Percentiles rank a stretch among this genome's conserved stretches.
Evolutionary conservation across 176 grass and related monocot genomes (phyloP).

Genomic region (Poa pratensis): DNA sequence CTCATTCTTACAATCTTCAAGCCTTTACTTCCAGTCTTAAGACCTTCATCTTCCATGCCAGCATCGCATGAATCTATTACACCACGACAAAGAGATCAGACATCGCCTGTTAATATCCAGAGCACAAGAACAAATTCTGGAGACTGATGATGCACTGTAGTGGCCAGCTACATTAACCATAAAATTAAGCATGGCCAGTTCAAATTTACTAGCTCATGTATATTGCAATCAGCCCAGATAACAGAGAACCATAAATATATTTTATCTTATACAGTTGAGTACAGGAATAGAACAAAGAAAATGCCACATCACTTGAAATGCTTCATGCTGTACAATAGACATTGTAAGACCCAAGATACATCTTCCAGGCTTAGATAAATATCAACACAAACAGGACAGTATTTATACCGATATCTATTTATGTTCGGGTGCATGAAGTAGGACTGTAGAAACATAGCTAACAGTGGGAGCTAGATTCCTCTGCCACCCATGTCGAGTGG

Average conservation of each 20-base stretch:
- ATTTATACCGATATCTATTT: not conserved
- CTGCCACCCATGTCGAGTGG: slow-evolving; percentile 49
- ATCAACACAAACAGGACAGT: not conserved
- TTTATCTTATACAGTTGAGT: not conserved
- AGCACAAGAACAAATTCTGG: not conserved
- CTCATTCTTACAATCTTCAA: slow-evolving; percentile 3
- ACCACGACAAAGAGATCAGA: slow-evolving; percentile 10
- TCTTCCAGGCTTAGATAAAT: not conserved
- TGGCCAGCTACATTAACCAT: not conserved
- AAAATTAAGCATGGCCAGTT: not conserved
- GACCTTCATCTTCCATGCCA: not conserved
- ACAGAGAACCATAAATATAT: slow-evolving; percentile 9
- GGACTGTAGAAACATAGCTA: not conserved
- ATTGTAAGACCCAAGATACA: not conserved
- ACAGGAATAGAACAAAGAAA: not conserved
- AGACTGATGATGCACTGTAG: not conserved
- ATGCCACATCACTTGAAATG: not conserved
- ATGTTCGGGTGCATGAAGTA: not conserved
- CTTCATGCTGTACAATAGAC: not conserved
- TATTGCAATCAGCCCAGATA: slow-evolving; percentile 35
- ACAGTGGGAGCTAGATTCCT: not conserved
- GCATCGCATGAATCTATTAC: not conserved
- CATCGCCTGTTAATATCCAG: not conserved
- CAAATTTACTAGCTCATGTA: not conserved
- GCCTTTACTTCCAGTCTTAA: not conserved